phyloP scores from a whole-genome alignment of 2,329 filamentous ascomycete species.

The Hysterium pulicare region DNA sequence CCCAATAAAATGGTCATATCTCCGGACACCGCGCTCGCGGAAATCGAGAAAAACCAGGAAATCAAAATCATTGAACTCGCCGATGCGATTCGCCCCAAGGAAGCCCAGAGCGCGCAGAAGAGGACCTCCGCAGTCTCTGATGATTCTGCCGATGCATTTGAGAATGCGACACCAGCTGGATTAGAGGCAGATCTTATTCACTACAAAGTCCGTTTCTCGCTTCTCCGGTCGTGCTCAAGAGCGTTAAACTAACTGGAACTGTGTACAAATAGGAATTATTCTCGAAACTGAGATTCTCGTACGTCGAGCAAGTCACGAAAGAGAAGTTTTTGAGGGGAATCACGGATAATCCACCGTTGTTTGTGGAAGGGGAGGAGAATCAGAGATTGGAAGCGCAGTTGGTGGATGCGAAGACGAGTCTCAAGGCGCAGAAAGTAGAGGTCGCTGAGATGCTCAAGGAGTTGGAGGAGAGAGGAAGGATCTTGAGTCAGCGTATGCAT shows the following conservation, averaged over 20 bases:
- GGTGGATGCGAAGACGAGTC: constrained; percentile 65
- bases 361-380: constrained; percentile 81
- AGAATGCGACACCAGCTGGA: constrained; percentile 68
- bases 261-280: constrained; percentile 69
- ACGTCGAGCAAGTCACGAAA: constrained; percentile 97
- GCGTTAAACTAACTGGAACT: too few species aligned
- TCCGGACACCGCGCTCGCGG: constrained; percentile 42
- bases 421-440: constrained; percentile 77
- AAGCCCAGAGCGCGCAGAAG: constrained; percentile 40
- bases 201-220: constrained; percentile 68
- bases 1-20: constrained; percentile 19
- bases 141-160: constrained; percentile 62
- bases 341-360: constrained; percentile 81
- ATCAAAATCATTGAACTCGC: constrained; percentile 74
- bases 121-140: constrained; percentile 63
- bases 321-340: constrained; percentile 95
- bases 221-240: too few species aligned
- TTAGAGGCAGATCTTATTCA: constrained; percentile 81
- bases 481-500: constrained; percentile 51
- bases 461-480: constrained; percentile 63
- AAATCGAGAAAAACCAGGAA: constrained; percentile 57
- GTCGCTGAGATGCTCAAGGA: constrained; percentile 70
- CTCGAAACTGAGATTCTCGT: constrained; percentile 92
- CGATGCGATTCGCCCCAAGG: constrained; percentile 64
- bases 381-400: constrained; percentile 53